Conservation (phyloP, 305 asterid species). For the Fraxinus greggii region DNA sequence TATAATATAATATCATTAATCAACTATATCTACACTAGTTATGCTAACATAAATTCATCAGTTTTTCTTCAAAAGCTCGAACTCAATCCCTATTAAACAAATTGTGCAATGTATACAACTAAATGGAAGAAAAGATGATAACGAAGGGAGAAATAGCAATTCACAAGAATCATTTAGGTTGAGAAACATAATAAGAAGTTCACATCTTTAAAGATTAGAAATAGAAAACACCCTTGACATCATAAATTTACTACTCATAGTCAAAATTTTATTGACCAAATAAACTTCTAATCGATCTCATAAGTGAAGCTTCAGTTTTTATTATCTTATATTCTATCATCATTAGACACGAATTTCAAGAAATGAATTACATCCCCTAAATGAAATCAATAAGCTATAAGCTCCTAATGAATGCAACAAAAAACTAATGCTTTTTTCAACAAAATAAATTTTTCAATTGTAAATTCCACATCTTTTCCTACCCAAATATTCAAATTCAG, state of each 20-base stretch:
- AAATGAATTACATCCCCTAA: not conserved
- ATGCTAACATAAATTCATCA: not conserved
- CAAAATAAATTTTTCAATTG: not conserved
- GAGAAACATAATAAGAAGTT: not conserved
- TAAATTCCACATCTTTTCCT: not conserved
- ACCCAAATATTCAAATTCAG: not conserved
- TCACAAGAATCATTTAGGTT: not conserved
- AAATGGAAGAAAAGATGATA: not conserved
- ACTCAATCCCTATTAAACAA: not conserved
- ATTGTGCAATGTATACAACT: not conserved
- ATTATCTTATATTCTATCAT: not conserved
- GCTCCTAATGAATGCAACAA: not conserved
- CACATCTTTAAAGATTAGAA: not conserved
- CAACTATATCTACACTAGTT: not conserved
- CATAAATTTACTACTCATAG: not conserved
- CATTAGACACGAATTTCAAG: not conserved
- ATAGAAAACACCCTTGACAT: not conserved
- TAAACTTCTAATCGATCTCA: not conserved
- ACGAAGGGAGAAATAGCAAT: not conserved
- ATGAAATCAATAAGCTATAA: not conserved
- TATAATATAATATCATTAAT: not conserved
- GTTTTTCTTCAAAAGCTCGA: not conserved
- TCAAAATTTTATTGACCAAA: not conserved
- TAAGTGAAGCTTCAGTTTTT: conserved; percentile 1
- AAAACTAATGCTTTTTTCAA: not conserved